These are phyloP conservation scores for Trichoderma koningiopsis DNA, from an alignment of 2,329 filamentous ascomycete genomes.

Conservation along the genomic window DNA sequence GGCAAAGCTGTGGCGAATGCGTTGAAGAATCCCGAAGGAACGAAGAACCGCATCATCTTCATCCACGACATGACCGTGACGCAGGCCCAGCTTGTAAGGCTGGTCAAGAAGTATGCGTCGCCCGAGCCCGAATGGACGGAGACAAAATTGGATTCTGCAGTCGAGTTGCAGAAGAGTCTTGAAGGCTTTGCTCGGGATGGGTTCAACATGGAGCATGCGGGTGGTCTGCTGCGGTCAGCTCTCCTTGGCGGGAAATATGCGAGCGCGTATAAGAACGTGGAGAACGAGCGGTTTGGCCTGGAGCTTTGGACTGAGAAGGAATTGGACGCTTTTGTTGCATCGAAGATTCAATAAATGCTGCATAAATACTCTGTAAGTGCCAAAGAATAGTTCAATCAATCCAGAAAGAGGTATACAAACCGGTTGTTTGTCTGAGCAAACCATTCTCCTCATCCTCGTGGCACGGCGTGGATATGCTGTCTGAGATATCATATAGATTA, in stretches of 20 bases:
- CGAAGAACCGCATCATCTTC: background rate
- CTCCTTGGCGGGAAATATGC: background rate
- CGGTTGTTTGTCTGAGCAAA: background rate
- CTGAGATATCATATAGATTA: no score
- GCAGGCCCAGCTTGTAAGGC: background rate
- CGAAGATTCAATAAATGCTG: slow-evolving; percentile 18
- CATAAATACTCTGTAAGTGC: background rate
- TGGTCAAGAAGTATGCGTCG: background rate
- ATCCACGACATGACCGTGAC: background rate
- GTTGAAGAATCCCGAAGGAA: background rate
- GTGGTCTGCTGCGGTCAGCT: background rate
- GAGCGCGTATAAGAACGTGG: background rate
- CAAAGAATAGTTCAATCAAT: background rate
- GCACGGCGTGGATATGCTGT: background rate
- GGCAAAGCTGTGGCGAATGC: background rate
- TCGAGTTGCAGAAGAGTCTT: background rate
- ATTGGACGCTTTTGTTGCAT: background rate
- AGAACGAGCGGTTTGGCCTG: background rate
- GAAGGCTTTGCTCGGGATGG: background rate
- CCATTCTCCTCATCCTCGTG: background rate
- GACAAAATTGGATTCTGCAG: background rate
- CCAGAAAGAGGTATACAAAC: background rate
- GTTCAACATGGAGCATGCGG: background rate
- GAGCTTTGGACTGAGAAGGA: background rate
- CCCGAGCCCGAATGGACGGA: background rate